Evolutionary conservation across 352 stramenopile species (phyloP).

Genomic region (Globisporangium camurandrum): DNA sequence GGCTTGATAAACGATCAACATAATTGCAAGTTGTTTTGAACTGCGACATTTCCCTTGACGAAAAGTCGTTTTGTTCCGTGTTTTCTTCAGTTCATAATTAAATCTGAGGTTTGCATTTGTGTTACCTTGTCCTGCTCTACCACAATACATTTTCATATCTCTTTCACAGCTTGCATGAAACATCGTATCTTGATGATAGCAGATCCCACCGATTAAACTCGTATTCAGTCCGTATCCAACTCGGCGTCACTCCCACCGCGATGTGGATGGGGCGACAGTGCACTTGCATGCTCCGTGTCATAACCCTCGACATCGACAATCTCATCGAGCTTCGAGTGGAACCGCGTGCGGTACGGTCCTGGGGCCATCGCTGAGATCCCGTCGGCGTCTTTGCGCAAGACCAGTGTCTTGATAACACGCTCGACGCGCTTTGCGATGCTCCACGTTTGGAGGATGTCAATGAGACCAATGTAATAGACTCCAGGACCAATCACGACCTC

Average conservation of each 20-base stretch:
- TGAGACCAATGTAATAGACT: slow-evolving; percentile 84
- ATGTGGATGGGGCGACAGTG: slow-evolving; percentile 12
- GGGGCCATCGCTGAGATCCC: slow-evolving; percentile 77
- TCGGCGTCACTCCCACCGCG: background rate
- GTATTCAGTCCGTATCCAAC: too few relatives aligned
- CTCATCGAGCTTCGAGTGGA: slow-evolving; percentile 66
- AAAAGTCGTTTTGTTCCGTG: too few relatives aligned
- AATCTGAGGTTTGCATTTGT: too few relatives aligned
- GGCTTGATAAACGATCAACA: too few relatives aligned
- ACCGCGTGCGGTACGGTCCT: slow-evolving; percentile 52
- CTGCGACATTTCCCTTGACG: too few relatives aligned
- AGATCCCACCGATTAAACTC: too few relatives aligned
- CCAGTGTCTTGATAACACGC: slow-evolving; percentile 58
- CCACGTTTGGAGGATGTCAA: slow-evolving; percentile 85
- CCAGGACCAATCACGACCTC: slow-evolving; percentile 76
- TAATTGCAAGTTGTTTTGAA: too few relatives aligned
- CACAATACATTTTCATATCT: too few relatives aligned
- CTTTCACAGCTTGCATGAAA: too few relatives aligned
- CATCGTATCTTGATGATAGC: too few relatives aligned
- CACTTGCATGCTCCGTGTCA: slow-evolving; percentile 19
- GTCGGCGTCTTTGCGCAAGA: slow-evolving; percentile 55
- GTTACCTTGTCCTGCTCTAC: too few relatives aligned
- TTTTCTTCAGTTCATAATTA: too few relatives aligned
- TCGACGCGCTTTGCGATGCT: slow-evolving; percentile 64
- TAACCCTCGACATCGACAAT: slow-evolving; percentile 65